Evolutionary conservation across 176 grass and related monocot genomes (phyloP).

Genomic region (Calamus simplicifolius): DNA sequence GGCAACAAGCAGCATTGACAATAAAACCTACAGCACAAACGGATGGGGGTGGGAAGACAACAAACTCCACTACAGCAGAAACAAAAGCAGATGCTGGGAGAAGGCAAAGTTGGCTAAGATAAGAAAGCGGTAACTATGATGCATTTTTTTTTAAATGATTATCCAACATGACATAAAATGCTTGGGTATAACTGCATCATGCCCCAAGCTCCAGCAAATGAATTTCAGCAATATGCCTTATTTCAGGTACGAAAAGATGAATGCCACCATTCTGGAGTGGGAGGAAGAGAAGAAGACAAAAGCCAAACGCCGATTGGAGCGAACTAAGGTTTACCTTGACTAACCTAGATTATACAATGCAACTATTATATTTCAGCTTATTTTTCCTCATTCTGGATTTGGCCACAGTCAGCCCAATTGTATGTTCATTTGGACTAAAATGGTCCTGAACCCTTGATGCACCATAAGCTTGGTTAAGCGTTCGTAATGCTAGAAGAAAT

Average conservation of each 20-base stretch:
- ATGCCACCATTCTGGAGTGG: constrained; percentile 56
- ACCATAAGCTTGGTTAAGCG: too few species aligned
- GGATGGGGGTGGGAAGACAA: constrained; percentile 6
- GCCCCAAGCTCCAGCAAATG: too few species aligned
- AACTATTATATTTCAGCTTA: too few species aligned
- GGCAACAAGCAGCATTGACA: constrained; percentile 23
- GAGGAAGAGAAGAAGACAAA: constrained; percentile 68
- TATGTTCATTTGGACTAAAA: too few species aligned
- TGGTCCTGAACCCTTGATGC: too few species aligned
- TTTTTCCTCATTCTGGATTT: too few species aligned
- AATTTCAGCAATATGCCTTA: background rate
- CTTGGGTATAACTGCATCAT: too few species aligned
- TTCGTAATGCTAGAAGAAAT: too few species aligned
- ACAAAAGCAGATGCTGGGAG: constrained; percentile 63
- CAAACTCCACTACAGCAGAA: constrained; percentile 7
- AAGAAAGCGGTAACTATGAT: constrained; percentile 35
- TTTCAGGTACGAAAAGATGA: constrained; percentile 63
- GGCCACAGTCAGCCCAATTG: too few species aligned
- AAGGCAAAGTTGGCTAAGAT: constrained; percentile 46
- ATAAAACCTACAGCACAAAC: constrained; percentile 27
- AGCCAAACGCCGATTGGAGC: constrained; percentile 40
- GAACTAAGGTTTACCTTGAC: constrained; percentile 62
- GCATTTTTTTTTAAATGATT: background rate
- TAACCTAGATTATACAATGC: too few species aligned
- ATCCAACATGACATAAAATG: too few species aligned